phyloP scores from a whole-genome alignment of 192 early-diverging fungal species.

The Backusella tuberculispora region DNA sequence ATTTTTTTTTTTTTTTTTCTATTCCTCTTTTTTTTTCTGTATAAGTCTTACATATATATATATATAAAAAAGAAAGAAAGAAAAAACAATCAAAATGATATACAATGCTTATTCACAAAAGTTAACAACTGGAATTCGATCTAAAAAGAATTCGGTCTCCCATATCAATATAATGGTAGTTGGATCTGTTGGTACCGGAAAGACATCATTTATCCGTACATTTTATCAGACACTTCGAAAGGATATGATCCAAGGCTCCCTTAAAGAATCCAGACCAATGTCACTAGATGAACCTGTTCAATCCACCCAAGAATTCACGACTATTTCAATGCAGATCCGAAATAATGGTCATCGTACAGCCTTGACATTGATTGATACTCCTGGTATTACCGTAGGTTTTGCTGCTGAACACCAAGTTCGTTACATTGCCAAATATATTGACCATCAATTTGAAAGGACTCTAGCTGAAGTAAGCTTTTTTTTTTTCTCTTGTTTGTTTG shows the following conservation, averaged over 20 bases:
- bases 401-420: conserved; percentile 50
- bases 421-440: conserved; percentile 67
- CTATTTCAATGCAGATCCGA: conserved; percentile 77
- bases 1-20: background rate
- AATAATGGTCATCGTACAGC: conserved; percentile 81
- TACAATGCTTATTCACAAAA: conserved; percentile 28
- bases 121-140: conserved; percentile 5
- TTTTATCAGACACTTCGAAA: conserved; percentile 62
- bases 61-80: too few species aligned
- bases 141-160: conserved; percentile 45
- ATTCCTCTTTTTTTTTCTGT: background rate
- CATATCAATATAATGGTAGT: conserved; percentile 64
- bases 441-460: conserved; percentile 70
- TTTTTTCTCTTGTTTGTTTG: background rate
- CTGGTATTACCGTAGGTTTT: conserved; percentile 80
- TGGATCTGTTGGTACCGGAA: conserved; percentile 81
- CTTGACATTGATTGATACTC: conserved; percentile 85
- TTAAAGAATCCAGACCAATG: conserved; percentile 26
- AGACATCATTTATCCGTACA: conserved; percentile 91
- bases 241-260: conserved; percentile 18
- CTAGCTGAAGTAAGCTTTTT: conserved; percentile 53
- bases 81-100: background rate
- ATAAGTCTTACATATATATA: background rate
- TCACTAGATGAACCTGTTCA: conserved; percentile 46
- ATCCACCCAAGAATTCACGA: conserved; percentile 67